A percentile compares a stretch with the other conserved stretches of the same genome.
Evolutionary conservation across 768 basidiomycete species (phyloP).

Genomic region (Myochromella boudieri): DNA sequence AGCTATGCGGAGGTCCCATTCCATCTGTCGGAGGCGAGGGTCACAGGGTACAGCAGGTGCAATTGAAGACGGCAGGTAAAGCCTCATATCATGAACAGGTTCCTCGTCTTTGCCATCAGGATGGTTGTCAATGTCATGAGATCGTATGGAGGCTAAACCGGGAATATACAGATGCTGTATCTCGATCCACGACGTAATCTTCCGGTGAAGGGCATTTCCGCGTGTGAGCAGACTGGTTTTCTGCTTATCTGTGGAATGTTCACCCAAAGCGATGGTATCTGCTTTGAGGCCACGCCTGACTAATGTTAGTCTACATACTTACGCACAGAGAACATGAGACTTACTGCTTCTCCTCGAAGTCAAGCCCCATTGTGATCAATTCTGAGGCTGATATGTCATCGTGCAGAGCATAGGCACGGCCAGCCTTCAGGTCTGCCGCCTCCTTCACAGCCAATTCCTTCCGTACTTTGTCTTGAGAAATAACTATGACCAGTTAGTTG

Average conservation of each 20-base stretch:
- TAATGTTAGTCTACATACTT: background rate
- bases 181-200: constrained; percentile 13
- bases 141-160: background rate
- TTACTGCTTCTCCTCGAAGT: constrained; percentile 18
- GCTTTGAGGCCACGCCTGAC: background rate
- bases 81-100: background rate
- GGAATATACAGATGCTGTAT: constrained; percentile 18
- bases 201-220: constrained; percentile 5
- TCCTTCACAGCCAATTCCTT: constrained; percentile 12
- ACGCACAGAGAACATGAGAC: background rate
- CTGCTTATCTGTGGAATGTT: constrained; percentile 7
- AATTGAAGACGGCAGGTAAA: constrained; percentile 1
- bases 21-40: constrained; percentile 1
- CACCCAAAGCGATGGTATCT: background rate
- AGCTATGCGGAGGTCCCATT: constrained; percentile 8
- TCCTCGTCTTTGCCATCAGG: background rate
- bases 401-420: too few relatives aligned
- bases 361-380: too few relatives aligned
- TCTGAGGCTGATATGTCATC: constrained; percentile 3
- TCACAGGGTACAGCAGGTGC: background rate
- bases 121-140: background rate
- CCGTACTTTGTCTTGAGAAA: constrained; percentile 13
- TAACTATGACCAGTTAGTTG: constrained; percentile 3
- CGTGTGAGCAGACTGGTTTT: background rate
- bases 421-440: background rate